Conservation (phyloP, 805 yeast species). For the Saccharomycopsis sp. region DNA sequence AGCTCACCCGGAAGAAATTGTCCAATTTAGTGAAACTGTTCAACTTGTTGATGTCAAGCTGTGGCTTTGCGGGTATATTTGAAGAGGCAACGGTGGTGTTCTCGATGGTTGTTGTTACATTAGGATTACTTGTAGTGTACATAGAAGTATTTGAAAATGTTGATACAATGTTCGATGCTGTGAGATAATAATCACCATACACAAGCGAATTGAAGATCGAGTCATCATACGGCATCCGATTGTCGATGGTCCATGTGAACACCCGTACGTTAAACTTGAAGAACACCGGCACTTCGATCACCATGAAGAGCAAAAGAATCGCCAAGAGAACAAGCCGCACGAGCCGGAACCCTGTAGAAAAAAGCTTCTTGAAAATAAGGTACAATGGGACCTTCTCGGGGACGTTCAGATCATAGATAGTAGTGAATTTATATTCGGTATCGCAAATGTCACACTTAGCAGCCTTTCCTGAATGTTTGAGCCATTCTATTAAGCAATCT, state of each 20-base stretch:
- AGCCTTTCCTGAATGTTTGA: slow-evolving; percentile 55
- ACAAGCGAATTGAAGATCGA: slow-evolving; percentile 31
- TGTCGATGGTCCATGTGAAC: slow-evolving; percentile 51
- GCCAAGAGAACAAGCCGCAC: slow-evolving; percentile 1
- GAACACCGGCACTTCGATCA: slow-evolving; percentile 50
- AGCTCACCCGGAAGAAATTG: slow-evolving; percentile 2
- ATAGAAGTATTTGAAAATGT: slow-evolving; percentile 10
- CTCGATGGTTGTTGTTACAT: neutral
- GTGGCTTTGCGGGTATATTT: neutral
- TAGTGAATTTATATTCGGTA: slow-evolving; percentile 59
- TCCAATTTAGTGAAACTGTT: neutral
- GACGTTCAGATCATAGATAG: slow-evolving; percentile 58
- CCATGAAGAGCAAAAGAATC: slow-evolving; percentile 29
- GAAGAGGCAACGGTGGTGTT: neutral
- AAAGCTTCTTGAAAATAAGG: slow-evolving; percentile 39
- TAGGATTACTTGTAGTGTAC: neutral
- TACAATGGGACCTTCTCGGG: slow-evolving; percentile 55
- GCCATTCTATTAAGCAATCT: slow-evolving; percentile 87
- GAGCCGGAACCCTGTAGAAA: slow-evolving; percentile 21
- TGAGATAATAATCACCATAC: slow-evolving; percentile 31
- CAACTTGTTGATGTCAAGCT: neutral
- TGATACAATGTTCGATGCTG: neutral
- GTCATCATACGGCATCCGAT: slow-evolving; percentile 38
- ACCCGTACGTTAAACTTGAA: slow-evolving; percentile 51
- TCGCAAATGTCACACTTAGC: slow-evolving; percentile 86